These are phyloP conservation scores for Suhomyces kunorum DNA, from an alignment of 1,139 yeast genomes.

Conservation along the genomic window DNA sequence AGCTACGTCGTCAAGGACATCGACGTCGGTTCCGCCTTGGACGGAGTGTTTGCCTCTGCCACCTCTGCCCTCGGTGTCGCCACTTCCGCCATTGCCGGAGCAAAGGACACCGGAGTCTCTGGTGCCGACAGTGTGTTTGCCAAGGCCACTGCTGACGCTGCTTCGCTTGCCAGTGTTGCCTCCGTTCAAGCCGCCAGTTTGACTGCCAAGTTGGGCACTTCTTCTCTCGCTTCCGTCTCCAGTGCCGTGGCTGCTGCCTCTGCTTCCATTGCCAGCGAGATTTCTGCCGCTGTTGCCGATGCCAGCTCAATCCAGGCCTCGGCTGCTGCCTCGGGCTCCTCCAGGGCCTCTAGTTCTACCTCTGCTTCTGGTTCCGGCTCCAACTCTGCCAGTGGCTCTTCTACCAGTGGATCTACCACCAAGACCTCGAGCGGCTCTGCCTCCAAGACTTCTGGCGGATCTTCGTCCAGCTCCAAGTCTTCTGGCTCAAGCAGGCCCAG, in stretches of 20 bases:
- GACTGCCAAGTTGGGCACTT: conserved; percentile 10
- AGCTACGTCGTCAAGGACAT: conserved; percentile 19
- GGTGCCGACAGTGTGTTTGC: conserved; percentile 19
- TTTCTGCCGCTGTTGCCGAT: conserved; percentile 5
- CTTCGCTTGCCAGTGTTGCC: conserved; percentile 6
- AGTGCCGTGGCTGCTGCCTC: conserved; percentile 3
- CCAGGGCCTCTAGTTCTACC: conserved; percentile 2
- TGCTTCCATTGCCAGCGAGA: background rate
- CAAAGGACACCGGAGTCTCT: conserved; percentile 13
- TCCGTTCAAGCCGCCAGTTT: conserved; percentile 8
- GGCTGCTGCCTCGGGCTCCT: conserved; percentile 5
- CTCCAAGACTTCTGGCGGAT: conserved; percentile 6
- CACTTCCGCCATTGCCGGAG: conserved; percentile 15
- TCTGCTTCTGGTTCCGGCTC: conserved; percentile 5
- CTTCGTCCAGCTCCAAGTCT: conserved; percentile 9
- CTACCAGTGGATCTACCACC: too few relatives aligned
- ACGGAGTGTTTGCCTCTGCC: conserved; percentile 13
- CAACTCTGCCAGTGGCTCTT: conserved; percentile 4
- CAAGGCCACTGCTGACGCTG: conserved; percentile 15
- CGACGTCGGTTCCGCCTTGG: conserved; percentile 13
- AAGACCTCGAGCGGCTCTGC: background rate
- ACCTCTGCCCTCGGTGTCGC: conserved; percentile 17
- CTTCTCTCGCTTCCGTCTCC: conserved; percentile 11
- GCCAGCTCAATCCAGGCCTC: conserved; percentile 5
- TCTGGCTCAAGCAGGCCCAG: conserved; percentile 5